These are phyloP conservation scores for Torulaspora gathmanii DNA, from an alignment of 805 yeast genomes.

Conservation along the genomic window DNA sequence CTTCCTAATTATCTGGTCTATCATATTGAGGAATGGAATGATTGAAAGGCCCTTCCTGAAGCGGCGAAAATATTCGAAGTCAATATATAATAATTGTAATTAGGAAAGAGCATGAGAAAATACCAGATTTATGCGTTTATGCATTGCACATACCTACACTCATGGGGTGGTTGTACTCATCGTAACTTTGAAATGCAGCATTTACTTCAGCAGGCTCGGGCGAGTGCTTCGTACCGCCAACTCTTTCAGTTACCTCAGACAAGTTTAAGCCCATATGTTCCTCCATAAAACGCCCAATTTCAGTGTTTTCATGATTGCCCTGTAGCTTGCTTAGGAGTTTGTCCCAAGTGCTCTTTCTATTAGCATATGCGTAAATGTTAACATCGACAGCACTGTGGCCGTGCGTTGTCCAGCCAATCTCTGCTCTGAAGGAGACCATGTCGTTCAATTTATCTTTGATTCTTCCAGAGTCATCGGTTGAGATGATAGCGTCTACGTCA, in stretches of 20 bases:
- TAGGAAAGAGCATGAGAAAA: neutral
- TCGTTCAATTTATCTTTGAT: slow-evolving; percentile 52
- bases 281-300: slow-evolving; percentile 72
- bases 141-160: neutral
- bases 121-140: neutral
- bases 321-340: slow-evolving; percentile 46
- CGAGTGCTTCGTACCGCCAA: slow-evolving; percentile 46
- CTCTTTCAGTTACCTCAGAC: slow-evolving; percentile 43
- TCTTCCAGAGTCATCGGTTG: slow-evolving; percentile 30
- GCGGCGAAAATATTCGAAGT: neutral
- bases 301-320: slow-evolving; percentile 86
- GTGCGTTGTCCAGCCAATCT: slow-evolving; percentile 94
- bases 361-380: slow-evolving; percentile 78
- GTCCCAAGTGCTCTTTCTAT: slow-evolving; percentile 43
- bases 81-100: neutral
- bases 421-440: slow-evolving; percentile 75
- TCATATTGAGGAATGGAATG: slow-evolving; percentile 70
- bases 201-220: slow-evolving; percentile 27
- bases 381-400: slow-evolving; percentile 97
- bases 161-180: slow-evolving; percentile 20
- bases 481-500: slow-evolving; percentile 48
- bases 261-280: slow-evolving; percentile 46
- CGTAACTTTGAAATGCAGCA: slow-evolving; percentile 5
- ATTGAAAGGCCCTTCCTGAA: neutral
- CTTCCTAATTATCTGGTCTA: slow-evolving; percentile 91